Percentiles rank a stretch among this genome's conserved stretches.
phyloP scores from a whole-genome alignment of 768 basidiomycete genomes.

The Podaxis sp. region DNA sequence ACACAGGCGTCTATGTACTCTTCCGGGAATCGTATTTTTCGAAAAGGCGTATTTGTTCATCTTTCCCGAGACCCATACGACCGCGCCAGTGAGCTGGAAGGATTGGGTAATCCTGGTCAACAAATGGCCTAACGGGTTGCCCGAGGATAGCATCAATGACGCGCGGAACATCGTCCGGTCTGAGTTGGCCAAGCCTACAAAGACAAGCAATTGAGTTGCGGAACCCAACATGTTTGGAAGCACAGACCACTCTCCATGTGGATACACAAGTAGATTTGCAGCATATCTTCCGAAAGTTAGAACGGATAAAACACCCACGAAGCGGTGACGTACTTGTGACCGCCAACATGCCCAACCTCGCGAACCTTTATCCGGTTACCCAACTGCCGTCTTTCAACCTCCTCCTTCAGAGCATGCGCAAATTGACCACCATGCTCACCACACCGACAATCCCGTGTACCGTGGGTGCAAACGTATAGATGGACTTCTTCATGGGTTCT shows the following conservation, averaged over 20 bases:
- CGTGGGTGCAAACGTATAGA: constrained; percentile 79
- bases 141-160: constrained; percentile 47
- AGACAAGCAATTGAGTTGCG: not conserved
- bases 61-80: constrained; percentile 62
- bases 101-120: constrained; percentile 31
- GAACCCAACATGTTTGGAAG: not conserved
- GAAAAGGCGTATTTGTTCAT: constrained; percentile 47
- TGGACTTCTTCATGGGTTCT: constrained; percentile 29
- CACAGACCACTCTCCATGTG: constrained; percentile 70
- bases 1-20: not conserved
- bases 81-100: constrained; percentile 64
- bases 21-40: not conserved
- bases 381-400: constrained; percentile 41
- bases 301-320: not conserved
- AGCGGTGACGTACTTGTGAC: constrained; percentile 64
- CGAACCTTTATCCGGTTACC: constrained; percentile 44
- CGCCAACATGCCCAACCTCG: constrained; percentile 78
- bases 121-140: constrained; percentile 27
- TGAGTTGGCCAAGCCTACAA: constrained; percentile 61
- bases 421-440: constrained; percentile 63
- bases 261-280: constrained; percentile 67
- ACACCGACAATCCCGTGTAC: constrained; percentile 76
- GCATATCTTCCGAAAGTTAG: constrained; percentile 46
- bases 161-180: constrained; percentile 51
- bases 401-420: constrained; percentile 48